A percentile compares a stretch with the other conserved stretches of the same genome.
Evolutionary conservation across 2,329 filamentous ascomycete species (phyloP).

Genomic region (Rugonectria rugulosa): DNA sequence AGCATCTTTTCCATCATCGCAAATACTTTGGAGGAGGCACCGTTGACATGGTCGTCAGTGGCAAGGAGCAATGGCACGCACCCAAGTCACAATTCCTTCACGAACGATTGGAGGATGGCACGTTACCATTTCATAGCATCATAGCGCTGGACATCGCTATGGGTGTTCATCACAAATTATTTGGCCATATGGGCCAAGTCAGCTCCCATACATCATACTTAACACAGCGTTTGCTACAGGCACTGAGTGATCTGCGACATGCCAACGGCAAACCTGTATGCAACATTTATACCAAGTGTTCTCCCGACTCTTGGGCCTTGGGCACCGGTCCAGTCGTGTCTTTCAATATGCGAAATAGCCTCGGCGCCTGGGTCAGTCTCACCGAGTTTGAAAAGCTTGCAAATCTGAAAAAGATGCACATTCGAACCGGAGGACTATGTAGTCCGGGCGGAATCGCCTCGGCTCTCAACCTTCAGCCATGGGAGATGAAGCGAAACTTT

Average conservation of each 20-base stretch:
- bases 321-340: conserved; percentile 78
- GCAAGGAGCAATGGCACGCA: conserved; percentile 84
- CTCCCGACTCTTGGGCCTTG: conserved; percentile 37
- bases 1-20: conserved; percentile 68
- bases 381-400: conserved; percentile 89
- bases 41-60: conserved; percentile 84
- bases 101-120: conserved; percentile 88
- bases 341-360: conserved; percentile 78
- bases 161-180: conserved; percentile 72
- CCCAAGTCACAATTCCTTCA: conserved; percentile 77
- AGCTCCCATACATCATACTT: conserved; percentile 76
- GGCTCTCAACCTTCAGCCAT: conserved; percentile 75
- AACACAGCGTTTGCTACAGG: conserved; percentile 63
- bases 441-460: conserved; percentile 87
- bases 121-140: conserved; percentile 89
- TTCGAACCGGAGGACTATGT: conserved; percentile 89
- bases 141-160: conserved; percentile 81
- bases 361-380: conserved; percentile 79
- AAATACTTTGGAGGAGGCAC: conserved; percentile 95
- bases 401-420: conserved; percentile 77
- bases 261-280: conserved; percentile 72
- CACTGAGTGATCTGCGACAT: conserved; percentile 70
- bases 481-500: conserved; percentile 87
- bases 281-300: conserved; percentile 63
- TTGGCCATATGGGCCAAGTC: conserved; percentile 73